phyloP scores from a whole-genome alignment of 2,329 filamentous ascomycete genomes.

The Cladosporium oxysporum region DNA sequence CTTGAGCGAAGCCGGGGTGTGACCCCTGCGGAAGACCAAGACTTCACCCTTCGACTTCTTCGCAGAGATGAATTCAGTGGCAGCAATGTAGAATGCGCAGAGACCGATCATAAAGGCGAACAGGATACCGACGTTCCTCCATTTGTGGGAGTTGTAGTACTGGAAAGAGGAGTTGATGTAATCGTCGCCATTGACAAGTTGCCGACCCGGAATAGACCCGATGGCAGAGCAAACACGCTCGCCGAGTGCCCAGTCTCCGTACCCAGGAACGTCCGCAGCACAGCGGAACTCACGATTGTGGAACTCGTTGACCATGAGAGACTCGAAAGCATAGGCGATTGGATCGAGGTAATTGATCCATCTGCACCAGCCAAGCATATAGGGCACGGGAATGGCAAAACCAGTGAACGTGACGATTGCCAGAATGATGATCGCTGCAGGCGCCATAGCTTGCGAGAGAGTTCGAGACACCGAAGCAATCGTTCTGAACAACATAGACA shows the following conservation, averaged over 20 bases:
- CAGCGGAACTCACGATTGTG: conserved; percentile 61
- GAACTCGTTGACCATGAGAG: conserved; percentile 74
- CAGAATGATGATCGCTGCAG: conserved; percentile 61
- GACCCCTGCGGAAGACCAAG: conserved; percentile 51
- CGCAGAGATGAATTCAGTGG: conserved; percentile 49
- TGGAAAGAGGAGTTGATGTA: conserved; percentile 37
- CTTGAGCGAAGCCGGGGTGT: conserved; percentile 54
- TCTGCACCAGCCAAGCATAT: conserved; percentile 77
- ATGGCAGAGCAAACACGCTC: conserved; percentile 45
- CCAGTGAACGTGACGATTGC: conserved; percentile 69
- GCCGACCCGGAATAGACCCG: conserved; percentile 43
- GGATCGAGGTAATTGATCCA: conserved; percentile 85
- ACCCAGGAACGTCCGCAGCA: background rate
- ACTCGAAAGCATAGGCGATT: conserved; percentile 77
- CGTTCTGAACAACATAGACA: conserved; percentile 85
- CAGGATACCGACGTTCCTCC: conserved; percentile 51
- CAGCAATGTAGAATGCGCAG: conserved; percentile 45
- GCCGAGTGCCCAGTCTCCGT: conserved; percentile 11
- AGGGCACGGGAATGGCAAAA: conserved; percentile 56
- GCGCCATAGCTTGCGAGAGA: conserved; percentile 58
- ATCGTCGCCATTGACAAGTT: conserved; percentile 42
- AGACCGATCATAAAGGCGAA: conserved; percentile 48
- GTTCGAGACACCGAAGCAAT: conserved; percentile 77
- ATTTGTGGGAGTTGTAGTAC: conserved; percentile 45
- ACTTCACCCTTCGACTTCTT: conserved; percentile 56